Evolutionary conservation across 2,329 filamentous ascomycete species (phyloP).

Genomic region (Diaporthe sp.): DNA sequence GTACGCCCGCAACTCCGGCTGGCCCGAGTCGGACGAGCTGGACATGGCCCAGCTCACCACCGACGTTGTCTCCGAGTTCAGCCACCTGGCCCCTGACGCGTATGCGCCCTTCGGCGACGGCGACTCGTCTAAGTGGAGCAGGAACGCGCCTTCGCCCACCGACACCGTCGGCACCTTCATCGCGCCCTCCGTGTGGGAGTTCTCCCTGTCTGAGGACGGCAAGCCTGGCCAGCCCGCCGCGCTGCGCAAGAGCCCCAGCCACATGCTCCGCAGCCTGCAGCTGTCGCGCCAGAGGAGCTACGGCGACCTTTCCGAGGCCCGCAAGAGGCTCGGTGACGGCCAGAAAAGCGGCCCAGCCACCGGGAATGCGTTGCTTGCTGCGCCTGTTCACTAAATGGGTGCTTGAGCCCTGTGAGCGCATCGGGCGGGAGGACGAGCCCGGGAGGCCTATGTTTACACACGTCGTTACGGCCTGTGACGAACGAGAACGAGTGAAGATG

Average conservation of each 20-base stretch:
- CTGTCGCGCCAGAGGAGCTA: slow-evolving; percentile 38
- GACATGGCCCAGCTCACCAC: slow-evolving; percentile 38
- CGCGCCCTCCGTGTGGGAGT: slow-evolving; percentile 38
- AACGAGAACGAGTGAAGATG: slow-evolving; percentile 10
- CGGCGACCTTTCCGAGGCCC: slow-evolving; percentile 37
- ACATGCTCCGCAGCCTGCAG: slow-evolving; percentile 39
- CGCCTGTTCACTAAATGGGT: slow-evolving; percentile 36
- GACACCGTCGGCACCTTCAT: slow-evolving; percentile 37
- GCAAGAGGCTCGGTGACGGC: slow-evolving; percentile 35
- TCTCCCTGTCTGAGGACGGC: slow-evolving; percentile 36
- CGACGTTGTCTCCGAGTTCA: slow-evolving; percentile 38
- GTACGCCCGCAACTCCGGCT: slow-evolving; percentile 39
- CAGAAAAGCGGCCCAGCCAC: slow-evolving; percentile 30
- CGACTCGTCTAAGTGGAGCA: slow-evolving; percentile 39
- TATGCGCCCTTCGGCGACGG: slow-evolving; percentile 38
- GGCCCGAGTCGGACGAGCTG: slow-evolving; percentile 38
- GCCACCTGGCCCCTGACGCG: slow-evolving; percentile 35
- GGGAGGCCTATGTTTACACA: slow-evolving; percentile 22
- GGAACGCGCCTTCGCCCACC: slow-evolving; percentile 27
- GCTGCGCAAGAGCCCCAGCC: slow-evolving; percentile 37
- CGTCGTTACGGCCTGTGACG: neutral
- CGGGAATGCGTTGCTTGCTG: slow-evolving; percentile 35
- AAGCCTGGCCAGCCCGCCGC: slow-evolving; percentile 39
- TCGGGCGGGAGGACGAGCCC: neutral
- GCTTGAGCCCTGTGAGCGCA: neutral